Evolutionary conservation across 1,284 basidiomycete genomes (phyloP).

Genomic region (Sparassis latifolia): DNA sequence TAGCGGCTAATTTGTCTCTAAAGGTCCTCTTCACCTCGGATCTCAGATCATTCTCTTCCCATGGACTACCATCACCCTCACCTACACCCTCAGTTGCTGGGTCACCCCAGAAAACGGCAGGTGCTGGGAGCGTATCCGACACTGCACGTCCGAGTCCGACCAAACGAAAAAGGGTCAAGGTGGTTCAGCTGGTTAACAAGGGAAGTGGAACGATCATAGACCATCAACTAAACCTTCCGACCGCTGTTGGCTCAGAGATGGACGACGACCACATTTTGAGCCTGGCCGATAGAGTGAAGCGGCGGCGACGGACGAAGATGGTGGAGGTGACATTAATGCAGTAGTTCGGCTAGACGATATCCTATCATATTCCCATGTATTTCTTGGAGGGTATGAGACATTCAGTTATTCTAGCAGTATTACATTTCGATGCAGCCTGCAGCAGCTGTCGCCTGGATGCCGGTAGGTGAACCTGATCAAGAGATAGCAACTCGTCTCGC

Average conservation of each 20-base stretch:
- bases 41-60: constrained; percentile 41
- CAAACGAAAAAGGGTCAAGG: constrained; percentile 12
- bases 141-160: constrained; percentile 2
- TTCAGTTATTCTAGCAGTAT: too few relatives aligned
- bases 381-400: too few relatives aligned
- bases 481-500: background rate
- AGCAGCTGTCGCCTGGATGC: too few relatives aligned
- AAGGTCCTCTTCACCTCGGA: constrained; percentile 57
- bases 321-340: background rate
- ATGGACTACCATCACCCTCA: constrained; percentile 28
- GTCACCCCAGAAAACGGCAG: background rate
- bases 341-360: too few relatives aligned
- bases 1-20: background rate
- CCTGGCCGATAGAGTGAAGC: constrained; percentile 31
- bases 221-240: too few relatives aligned
- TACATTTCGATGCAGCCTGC: too few relatives aligned
- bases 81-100: constrained; percentile 8
- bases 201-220: too few relatives aligned
- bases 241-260: background rate
- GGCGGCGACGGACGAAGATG: constrained; percentile 17
- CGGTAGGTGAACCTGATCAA: too few relatives aligned
- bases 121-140: background rate
- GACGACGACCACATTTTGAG: constrained; percentile 5
- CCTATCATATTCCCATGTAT: too few relatives aligned
- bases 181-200: background rate